Base-by-base conservation (phyloP, 2,329 filamentous ascomycete genomes). In the Colletotrichum liriopes region DNA sequence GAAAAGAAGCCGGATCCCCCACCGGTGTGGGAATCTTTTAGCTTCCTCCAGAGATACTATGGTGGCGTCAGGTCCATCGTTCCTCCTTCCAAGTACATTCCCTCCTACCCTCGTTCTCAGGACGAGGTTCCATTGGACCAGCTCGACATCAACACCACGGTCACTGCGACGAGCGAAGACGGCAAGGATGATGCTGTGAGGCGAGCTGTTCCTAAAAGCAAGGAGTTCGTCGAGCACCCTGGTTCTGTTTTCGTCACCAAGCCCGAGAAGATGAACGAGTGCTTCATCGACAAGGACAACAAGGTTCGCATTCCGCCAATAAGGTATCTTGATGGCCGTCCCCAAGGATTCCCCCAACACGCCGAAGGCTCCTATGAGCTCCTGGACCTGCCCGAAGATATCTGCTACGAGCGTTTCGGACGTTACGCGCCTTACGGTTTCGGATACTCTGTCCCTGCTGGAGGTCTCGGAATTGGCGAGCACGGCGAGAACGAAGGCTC, bases 351-450 rank as follows among this genome's bases (percentile, higher is more conserved):
- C 80, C 96, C 96, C 0, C 90, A 96, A 60, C 90, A 94, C 71
- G 90, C 94, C 2, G 89, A 96, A 78, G 96, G 96, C n/a, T 97
- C 94, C 0, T 95, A 98, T 77, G 91, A 95, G 12, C 81, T 96
- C 51, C 83, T 98, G 16, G 92, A 91, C 0, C 84, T 98, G 45
- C 90, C 93, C 23, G 90, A 97, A 75, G 93, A 97, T 77, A 90
- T 98, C 58, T 99, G 96, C 83, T 98, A 98, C 79, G 96, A 99
- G 76, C 89, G 96, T 2, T 97, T 94, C 79, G 96, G 96, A 3
- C 90, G 95, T 74, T 90, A 96, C 39, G 95, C 94, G 0, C 93
- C 96, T 0, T 99, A 99, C 77, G 96, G 96, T 0, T 90, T 94
- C 73, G 96, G 96, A 11, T 98, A 98, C 81, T 94, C 93, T 41